Percentiles rank a stretch among this genome's conserved stretches.
Conservation (phyloP, 2,329 filamentous ascomycete species). For the Elsinoe necatrix region DNA sequence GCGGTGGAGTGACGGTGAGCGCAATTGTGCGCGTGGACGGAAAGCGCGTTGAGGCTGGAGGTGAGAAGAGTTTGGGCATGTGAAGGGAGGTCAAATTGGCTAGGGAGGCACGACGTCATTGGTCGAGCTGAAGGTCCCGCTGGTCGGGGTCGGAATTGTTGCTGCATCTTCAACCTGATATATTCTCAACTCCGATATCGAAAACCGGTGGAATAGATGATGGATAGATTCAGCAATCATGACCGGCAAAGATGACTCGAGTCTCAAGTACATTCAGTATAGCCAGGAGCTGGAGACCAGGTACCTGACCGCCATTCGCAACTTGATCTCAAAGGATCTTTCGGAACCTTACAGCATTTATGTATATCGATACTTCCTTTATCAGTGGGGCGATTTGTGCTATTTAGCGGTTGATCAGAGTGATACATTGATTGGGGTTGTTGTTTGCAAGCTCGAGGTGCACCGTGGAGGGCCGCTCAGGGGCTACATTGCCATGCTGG, state of each 20-base stretch:
- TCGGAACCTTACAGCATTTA: slow-evolving; percentile 99
- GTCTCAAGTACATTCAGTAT: slow-evolving; percentile 38
- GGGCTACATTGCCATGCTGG: slow-evolving; percentile 97
- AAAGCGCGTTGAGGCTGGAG: not conserved
- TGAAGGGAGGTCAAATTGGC: not conserved
- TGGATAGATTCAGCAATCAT: slow-evolving; percentile 6
- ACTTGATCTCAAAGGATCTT: slow-evolving; percentile 89
- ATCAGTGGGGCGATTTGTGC: slow-evolving; percentile 96
- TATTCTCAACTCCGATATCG: not conserved
- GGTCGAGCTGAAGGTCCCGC: not conserved
- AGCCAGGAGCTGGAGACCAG: slow-evolving; percentile 50
- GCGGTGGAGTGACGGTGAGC: not conserved
- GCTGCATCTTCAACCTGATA: not conserved
- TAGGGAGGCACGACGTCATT: slow-evolving; percentile 4
- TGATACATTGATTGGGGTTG: slow-evolving; percentile 69
- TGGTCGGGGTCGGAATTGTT: not conserved
- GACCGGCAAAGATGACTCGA: slow-evolving; percentile 24
- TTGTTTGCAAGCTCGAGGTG: slow-evolving; percentile 88
- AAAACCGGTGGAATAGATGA: not conserved
- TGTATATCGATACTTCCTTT: slow-evolving; percentile 95
- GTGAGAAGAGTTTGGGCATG: slow-evolving; percentile 1
- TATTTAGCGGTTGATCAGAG: slow-evolving; percentile 52
- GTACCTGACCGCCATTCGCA: slow-evolving; percentile 77
- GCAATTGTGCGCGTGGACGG: not conserved
- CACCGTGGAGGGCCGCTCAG: slow-evolving; percentile 79